These are phyloP conservation scores for Talaromyces borbonicus DNA, from an alignment of 495 filamentous ascomycete genomes.

Conservation along the genomic window DNA sequence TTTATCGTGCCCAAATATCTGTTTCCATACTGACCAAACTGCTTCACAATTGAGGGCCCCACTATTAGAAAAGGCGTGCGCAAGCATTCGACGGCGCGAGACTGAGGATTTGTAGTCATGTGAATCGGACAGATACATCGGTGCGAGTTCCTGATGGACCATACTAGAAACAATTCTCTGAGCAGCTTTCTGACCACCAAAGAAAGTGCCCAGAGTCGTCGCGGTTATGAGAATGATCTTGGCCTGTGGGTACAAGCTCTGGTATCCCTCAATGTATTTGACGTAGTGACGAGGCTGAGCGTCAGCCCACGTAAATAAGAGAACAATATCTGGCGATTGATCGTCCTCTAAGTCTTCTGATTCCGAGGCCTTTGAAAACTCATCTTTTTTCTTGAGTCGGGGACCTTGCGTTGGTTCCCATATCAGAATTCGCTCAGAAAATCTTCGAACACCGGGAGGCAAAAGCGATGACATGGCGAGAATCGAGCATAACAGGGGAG, in stretches of 20 bases:
- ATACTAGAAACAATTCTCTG: conserved; percentile 3
- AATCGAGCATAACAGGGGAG: no score
- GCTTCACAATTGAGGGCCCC: conserved; percentile 9
- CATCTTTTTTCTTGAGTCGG: neutral
- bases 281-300: conserved; percentile 27
- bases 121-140: neutral
- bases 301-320: conserved; percentile 36
- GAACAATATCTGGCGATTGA: conserved; percentile 20
- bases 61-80: conserved; percentile 18
- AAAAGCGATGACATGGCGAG: neutral
- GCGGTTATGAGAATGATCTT: conserved; percentile 20
- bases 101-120: neutral
- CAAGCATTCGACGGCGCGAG: conserved; percentile 7
- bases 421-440: conserved; percentile 9
- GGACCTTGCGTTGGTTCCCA: conserved; percentile 1
- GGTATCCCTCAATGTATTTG: conserved; percentile 35
- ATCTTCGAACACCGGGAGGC: conserved; percentile 1
- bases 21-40: conserved; percentile 9
- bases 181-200: conserved; percentile 6
- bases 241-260: conserved; percentile 25
- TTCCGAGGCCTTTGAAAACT: neutral
- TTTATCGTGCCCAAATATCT: neutral
- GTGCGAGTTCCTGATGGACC: conserved; percentile 5
- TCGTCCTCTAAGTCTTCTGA: neutral
- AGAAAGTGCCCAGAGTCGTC: conserved; percentile 10